Conservation (phyloP, 768 basidiomycete genomes). For the Glaciozyma martinii region DNA sequence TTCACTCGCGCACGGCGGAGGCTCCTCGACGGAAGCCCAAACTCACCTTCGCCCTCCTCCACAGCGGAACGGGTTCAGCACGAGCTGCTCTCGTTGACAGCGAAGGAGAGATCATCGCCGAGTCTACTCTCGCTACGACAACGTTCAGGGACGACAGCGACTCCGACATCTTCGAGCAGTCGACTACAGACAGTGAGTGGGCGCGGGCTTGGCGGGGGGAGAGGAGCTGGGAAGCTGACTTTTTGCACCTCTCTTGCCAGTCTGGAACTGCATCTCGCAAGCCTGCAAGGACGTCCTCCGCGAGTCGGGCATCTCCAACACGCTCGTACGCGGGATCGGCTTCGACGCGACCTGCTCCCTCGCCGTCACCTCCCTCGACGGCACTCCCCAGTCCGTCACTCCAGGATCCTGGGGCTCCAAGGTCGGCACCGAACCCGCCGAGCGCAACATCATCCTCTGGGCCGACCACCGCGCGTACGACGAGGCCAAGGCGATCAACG, state of each 20-base stretch:
- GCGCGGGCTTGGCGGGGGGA: not conserved
- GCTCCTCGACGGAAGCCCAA: too few species aligned
- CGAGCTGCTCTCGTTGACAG: slow-evolving; percentile 70
- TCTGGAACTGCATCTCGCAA: slow-evolving; percentile 35
- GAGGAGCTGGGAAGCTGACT: not conserved
- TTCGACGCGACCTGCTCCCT: slow-evolving; percentile 89
- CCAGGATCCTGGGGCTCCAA: slow-evolving; percentile 46
- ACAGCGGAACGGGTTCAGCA: slow-evolving; percentile 85
- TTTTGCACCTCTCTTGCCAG: slow-evolving; percentile 4
- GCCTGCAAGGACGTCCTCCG: slow-evolving; percentile 50
- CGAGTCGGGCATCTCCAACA: slow-evolving; percentile 50
- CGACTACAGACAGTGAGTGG: slow-evolving; percentile 76
- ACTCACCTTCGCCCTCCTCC: too few species aligned
- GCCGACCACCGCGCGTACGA: slow-evolving; percentile 79
- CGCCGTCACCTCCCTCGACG: slow-evolving; percentile 64
- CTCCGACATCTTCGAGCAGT: slow-evolving; percentile 94
- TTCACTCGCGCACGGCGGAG: too few species aligned
- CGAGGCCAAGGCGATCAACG: slow-evolving; percentile 84
- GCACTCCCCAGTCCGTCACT: slow-evolving; percentile 65
- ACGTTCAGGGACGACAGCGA: slow-evolving; percentile 78
- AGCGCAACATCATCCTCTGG: slow-evolving; percentile 83
- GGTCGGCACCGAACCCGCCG: not conserved
- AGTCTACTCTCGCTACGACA: slow-evolving; percentile 64
- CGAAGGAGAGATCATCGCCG: slow-evolving; percentile 50
- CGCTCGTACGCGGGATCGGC: slow-evolving; percentile 58